Percentiles rank a stretch among this genome's conserved stretches.
Evolutionary conservation across 2,329 filamentous ascomycete species (phyloP).

Genomic region (Pseudogymnoascus sp.): DNA sequence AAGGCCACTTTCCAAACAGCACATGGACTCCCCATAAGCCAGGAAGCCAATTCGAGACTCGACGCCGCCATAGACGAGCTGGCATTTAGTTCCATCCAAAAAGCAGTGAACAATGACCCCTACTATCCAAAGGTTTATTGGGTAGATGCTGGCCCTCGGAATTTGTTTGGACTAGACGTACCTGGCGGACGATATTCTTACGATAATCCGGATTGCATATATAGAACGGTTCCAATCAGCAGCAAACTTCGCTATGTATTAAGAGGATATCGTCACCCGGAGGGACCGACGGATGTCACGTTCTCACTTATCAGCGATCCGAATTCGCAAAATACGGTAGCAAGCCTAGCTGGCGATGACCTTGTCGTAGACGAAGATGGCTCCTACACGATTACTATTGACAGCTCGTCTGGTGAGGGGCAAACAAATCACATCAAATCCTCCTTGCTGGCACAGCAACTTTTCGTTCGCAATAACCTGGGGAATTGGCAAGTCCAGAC

Average conservation of each 20-base stretch:
- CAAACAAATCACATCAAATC: constrained; percentile 2
- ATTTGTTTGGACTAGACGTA: neutral
- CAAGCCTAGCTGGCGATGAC: neutral
- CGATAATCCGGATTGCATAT: neutral
- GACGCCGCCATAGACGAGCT: neutral
- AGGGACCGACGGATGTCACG: neutral
- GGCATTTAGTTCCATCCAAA: neutral
- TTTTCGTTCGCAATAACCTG: neutral
- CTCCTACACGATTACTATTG: neutral
- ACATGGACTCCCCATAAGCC: neutral
- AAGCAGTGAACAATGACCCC: neutral
- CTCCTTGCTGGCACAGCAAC: neutral
- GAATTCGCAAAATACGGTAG: neutral
- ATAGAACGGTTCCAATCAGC: constrained; percentile 2
- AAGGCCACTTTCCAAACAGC: neutral
- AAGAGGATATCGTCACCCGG: neutral
- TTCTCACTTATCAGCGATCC: neutral
- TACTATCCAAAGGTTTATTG: neutral
- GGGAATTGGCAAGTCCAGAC: neutral
- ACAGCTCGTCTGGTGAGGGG: neutral
- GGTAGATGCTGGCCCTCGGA: neutral
- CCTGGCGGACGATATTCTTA: neutral
- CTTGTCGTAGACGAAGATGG: neutral
- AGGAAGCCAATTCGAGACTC: neutral
- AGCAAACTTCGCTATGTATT: neutral